A percentile compares a stretch with the other conserved stretches of the same genome.
phyloP scores from a whole-genome alignment of 176 grass and related monocot species.

The Bothriochloa decipiens region DNA sequence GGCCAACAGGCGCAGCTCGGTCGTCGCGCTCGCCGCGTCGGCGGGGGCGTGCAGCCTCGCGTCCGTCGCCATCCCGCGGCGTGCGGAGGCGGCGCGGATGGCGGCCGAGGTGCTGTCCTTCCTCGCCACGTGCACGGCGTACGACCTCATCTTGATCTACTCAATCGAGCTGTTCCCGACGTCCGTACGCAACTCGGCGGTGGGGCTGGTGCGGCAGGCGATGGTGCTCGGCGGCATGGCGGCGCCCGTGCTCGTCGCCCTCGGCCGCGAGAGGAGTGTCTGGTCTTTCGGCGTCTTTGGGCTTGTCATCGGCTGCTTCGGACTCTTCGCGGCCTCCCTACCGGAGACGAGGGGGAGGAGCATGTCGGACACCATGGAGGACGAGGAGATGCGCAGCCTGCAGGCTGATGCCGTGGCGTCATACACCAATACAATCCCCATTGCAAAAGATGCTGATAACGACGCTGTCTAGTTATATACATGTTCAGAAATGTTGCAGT shows the following conservation, averaged over 20 bases:
- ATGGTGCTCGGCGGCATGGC: slow-evolving; percentile 63
- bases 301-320: slow-evolving; percentile 53
- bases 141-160: slow-evolving; percentile 63
- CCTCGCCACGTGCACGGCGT: slow-evolving; percentile 30
- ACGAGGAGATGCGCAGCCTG: slow-evolving; percentile 58
- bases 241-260: slow-evolving; percentile 60
- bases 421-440: neutral
- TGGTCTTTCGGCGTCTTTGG: slow-evolving; percentile 74
- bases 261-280: slow-evolving; percentile 55
- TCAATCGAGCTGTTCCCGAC: slow-evolving; percentile 84
- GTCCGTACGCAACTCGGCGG: slow-evolving; percentile 66
- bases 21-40: neutral
- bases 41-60: slow-evolving; percentile 1
- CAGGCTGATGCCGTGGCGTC: neutral
- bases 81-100: neutral
- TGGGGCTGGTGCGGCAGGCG: slow-evolving; percentile 65
- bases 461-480: neutral
- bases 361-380: slow-evolving; percentile 82
- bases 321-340: slow-evolving; percentile 51
- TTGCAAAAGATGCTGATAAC: neutral
- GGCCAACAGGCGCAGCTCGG: neutral
- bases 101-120: neutral
- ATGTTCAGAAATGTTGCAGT: neutral
- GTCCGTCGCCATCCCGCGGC: neutral
- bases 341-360: slow-evolving; percentile 75